Evolutionary conservation across 2,329 filamentous ascomycete genomes (phyloP).

Genomic region (Penicillium brevicompactum): DNA sequence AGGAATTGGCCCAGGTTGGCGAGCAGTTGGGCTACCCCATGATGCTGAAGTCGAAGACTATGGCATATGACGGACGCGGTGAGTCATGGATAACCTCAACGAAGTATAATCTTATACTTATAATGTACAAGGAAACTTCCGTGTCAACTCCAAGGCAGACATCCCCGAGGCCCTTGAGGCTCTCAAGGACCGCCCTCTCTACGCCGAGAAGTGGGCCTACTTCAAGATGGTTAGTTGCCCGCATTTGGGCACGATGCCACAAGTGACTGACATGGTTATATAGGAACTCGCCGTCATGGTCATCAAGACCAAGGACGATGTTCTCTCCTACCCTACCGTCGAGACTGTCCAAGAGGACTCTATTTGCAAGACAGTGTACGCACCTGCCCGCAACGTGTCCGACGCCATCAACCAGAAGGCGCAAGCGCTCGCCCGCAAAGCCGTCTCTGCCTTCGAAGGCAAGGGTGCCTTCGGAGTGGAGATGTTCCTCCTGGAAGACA

Average conservation of each 20-base stretch:
- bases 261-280: conserved; percentile 1
- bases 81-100: conserved; percentile 41
- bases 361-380: conserved; percentile 90
- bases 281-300: conserved; percentile 91
- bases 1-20: conserved; percentile 66
- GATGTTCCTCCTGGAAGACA: conserved; percentile 82
- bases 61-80: conserved; percentile 88
- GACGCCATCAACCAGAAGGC: conserved; percentile 64
- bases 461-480: conserved; percentile 96
- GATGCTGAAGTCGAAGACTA: conserved; percentile 89
- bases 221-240: conserved; percentile 63
- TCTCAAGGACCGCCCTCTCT: conserved; percentile 70
- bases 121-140: conserved; percentile 60
- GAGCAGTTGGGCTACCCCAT: conserved; percentile 74
- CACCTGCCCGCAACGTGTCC: conserved; percentile 74
- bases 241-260: neutral
- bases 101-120: conserved; percentile 6
- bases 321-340: conserved; percentile 80
- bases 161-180: conserved; percentile 68
- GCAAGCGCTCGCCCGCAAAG: conserved; percentile 74
- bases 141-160: conserved; percentile 61
- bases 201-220: conserved; percentile 85
- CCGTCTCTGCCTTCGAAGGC: conserved; percentile 78
- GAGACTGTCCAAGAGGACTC: conserved; percentile 95
- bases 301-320: conserved; percentile 76